Evolutionary conservation across 2,329 filamentous ascomycete genomes (phyloP).

Genomic region (Microsporum audouinii): DNA sequence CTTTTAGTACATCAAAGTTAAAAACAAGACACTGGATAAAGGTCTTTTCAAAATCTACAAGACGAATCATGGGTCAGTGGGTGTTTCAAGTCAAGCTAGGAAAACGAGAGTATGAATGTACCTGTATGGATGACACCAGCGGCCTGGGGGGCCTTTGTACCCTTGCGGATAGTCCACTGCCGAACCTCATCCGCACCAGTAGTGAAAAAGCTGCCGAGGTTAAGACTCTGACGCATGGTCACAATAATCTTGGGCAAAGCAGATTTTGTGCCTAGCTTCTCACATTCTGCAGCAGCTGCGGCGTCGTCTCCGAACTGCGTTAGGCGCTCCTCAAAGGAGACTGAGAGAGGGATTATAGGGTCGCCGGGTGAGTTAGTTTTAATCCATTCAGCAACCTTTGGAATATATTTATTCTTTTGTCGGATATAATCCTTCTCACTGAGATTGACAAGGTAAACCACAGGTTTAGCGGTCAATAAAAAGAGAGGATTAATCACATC

Average conservation of each 20-base stretch:
- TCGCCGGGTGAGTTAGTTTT: slow-evolving; percentile 81
- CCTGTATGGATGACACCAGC: slow-evolving; percentile 90
- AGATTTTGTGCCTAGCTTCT: slow-evolving; percentile 75
- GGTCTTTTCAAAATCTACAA: slow-evolving; percentile 87
- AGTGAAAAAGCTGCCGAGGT: slow-evolving; percentile 94
- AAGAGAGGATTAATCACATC: slow-evolving; percentile 96
- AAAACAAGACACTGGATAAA: slow-evolving; percentile 96
- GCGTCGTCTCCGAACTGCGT: slow-evolving; percentile 67
- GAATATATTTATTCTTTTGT: slow-evolving; percentile 98
- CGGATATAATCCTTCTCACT: slow-evolving; percentile 95
- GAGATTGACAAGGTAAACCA: slow-evolving; percentile 93
- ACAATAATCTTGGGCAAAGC: slow-evolving; percentile 82
- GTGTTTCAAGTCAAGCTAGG: not conserved
- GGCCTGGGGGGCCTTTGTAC: slow-evolving; percentile 93
- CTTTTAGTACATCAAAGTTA: slow-evolving; percentile 71
- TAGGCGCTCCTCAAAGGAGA: slow-evolving; percentile 84
- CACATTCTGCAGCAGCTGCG: slow-evolving; percentile 72
- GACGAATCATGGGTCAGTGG: not conserved
- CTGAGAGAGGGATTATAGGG: slow-evolving; percentile 85
- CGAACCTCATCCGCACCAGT: slow-evolving; percentile 90
- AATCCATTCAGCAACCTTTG: slow-evolving; percentile 89
- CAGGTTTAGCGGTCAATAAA: slow-evolving; percentile 89
- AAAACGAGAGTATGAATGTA: slow-evolving; percentile 16
- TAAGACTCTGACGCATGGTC: slow-evolving; percentile 84
- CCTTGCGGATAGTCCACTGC: slow-evolving; percentile 94